Percentiles rank a stretch among this genome's conserved stretches.
These are phyloP conservation scores for baker's yeast (Saccharomyces cerevisiae) DNA, from an alignment of 805 yeast species.

Conservation along the genomic window DNA sequence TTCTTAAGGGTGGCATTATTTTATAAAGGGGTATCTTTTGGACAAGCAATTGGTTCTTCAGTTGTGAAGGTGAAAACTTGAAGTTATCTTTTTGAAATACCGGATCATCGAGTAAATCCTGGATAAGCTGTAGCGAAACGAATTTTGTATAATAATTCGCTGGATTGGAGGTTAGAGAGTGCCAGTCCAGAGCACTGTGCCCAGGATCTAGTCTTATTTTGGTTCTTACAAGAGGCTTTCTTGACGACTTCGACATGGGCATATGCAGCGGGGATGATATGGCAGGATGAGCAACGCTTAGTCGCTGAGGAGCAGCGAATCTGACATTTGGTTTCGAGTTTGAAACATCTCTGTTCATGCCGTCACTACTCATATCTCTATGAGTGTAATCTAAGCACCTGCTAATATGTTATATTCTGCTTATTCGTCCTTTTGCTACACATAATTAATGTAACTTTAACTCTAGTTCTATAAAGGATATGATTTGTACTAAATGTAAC, in stretches of 20 bases:
- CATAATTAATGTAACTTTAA: not conserved
- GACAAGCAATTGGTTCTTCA: not conserved
- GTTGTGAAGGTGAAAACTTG: not conserved
- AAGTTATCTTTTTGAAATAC: conserved; percentile 2
- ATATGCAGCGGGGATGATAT: not conserved
- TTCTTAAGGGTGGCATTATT: conserved; percentile 39
- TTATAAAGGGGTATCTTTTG: conserved; percentile 3
- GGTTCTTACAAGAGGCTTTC: conserved; percentile 5
- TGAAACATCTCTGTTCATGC: not conserved
- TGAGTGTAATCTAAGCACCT: not conserved
- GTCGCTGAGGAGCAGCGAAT: not conserved
- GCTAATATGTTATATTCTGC: not conserved
- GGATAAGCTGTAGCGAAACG: conserved; percentile 10
- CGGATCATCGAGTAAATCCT: conserved; percentile 8
- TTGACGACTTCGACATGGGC: not conserved
- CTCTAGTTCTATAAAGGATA: not conserved
- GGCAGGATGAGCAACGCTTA: not conserved
- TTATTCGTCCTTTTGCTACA: not conserved
- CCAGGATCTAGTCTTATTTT: conserved; percentile 33
- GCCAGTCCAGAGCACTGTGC: conserved; percentile 30
- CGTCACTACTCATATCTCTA: not conserved
- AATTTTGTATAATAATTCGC: conserved; percentile 5
- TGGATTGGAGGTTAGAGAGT: conserved; percentile 9
- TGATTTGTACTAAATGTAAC: not conserved
- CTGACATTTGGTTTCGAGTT: not conserved